A percentile compares a stretch with the other conserved stretches of the same genome.
These are phyloP conservation scores for Wallemia mellicola DNA, from an alignment of 1,284 basidiomycete genomes.

Conservation along the genomic window DNA sequence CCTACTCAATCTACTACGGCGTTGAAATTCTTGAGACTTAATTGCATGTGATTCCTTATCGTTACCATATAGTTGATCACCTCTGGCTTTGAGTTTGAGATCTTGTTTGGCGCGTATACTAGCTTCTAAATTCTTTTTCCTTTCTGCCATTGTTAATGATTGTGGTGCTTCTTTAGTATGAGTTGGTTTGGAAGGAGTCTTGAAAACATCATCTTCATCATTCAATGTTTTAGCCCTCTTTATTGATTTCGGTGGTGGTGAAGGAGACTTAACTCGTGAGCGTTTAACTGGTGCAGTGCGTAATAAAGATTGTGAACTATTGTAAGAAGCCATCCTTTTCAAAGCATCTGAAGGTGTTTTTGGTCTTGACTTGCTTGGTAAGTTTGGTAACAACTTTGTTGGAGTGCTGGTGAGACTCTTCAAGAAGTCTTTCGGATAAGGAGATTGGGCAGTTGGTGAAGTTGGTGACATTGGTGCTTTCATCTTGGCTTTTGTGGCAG, in stretches of 20 bases:
- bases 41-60: background rate
- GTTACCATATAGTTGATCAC: background rate
- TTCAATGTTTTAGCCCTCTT: background rate
- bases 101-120: background rate
- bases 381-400: background rate
- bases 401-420: background rate
- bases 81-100: background rate
- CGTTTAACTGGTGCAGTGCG: background rate
- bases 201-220: background rate
- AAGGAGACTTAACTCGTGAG: background rate
- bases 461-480: background rate
- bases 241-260: background rate
- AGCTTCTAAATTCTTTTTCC: background rate
- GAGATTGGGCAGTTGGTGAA: background rate
- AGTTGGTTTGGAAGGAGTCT: background rate
- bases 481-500: background rate
- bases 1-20: background rate
- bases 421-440: background rate
- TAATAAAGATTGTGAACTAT: background rate
- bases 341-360: background rate
- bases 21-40: background rate
- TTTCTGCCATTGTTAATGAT: background rate
- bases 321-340: background rate
- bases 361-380: background rate
- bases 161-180: background rate